Evolutionary conservation across 306 rosid genomes (phyloP).

Genomic region (Quercus gilva): DNA sequence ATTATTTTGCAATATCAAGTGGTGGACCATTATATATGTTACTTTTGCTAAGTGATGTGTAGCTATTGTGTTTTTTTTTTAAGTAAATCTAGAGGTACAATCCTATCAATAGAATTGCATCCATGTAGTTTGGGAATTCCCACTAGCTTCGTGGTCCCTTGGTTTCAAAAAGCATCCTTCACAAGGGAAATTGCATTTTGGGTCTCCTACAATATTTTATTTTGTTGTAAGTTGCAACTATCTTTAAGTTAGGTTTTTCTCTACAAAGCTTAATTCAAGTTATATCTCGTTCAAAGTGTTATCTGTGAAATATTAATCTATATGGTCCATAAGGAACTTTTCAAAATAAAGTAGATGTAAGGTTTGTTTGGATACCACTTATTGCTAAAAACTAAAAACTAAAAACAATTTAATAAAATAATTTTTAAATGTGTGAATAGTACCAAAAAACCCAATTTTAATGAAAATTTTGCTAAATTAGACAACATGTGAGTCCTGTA

Average conservation of each 20-base stretch:
- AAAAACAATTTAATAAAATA: fast-evolving
- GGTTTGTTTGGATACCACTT: no score
- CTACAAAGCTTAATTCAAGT: no score
- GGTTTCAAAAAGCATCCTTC: not conserved
- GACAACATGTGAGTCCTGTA: fast-evolving
- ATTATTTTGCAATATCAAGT: not conserved
- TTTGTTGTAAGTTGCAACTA: not conserved
- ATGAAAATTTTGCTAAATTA: no score
- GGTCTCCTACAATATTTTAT: not conserved
- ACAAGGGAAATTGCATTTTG: not conserved
- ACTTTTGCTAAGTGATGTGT: not conserved
- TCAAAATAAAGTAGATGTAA: not conserved
- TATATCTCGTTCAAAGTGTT: not conserved
- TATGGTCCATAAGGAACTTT: not conserved
- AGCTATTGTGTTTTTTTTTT: not conserved
- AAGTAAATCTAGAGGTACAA: not conserved
- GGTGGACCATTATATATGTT: not conserved
- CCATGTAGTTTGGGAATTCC: not conserved
- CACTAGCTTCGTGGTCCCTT: not conserved
- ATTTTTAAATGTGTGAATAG: no score
- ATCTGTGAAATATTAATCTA: not conserved
- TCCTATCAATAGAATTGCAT: not conserved
- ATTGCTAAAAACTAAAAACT: no score
- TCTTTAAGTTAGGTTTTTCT: no score
- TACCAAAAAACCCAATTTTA: fast-evolving